phyloP scores from a whole-genome alignment of 352 stramenopile species.

The Phytophthora tubulina region DNA sequence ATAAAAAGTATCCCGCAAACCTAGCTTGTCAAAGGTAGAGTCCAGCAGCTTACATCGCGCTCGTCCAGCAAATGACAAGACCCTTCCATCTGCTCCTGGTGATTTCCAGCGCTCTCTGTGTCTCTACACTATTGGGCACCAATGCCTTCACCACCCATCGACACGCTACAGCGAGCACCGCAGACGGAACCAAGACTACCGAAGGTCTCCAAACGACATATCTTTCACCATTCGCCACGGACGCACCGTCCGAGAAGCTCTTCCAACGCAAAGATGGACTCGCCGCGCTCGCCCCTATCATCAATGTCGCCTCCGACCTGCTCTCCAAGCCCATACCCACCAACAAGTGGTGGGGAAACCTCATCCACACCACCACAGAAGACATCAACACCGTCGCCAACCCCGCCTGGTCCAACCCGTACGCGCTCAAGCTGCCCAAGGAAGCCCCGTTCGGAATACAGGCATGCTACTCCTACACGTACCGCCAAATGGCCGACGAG shows the following conservation, averaged over 20 bases:
- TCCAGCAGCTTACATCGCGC: no score
- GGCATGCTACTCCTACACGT: neutral
- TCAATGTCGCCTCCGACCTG: constrained; percentile 49
- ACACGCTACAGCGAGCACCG: no score
- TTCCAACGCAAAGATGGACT: constrained; percentile 55
- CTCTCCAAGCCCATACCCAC: constrained; percentile 60
- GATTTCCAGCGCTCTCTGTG: no score
- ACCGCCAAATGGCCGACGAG: neutral
- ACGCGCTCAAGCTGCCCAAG: neutral
- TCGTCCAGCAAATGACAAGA: no score
- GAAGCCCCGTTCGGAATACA: neutral
- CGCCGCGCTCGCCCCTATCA: constrained; percentile 50
- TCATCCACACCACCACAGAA: constrained; percentile 61
- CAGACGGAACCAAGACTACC: neutral
- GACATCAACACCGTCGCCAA: constrained; percentile 1
- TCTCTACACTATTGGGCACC: no score
- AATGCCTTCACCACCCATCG: no score
- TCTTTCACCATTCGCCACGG: constrained; percentile 46
- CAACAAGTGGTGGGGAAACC: constrained; percentile 81
- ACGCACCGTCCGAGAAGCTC: constrained; percentile 42
- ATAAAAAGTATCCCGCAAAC: no score
- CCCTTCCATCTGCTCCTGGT: no score
- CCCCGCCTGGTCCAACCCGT: neutral
- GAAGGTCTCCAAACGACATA: neutral
- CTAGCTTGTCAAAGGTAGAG: no score